Percentiles rank a stretch among this genome's conserved stretches.
These are phyloP conservation scores for Geosmithia putterillii DNA, from an alignment of 2,329 filamentous ascomycete species.

Conservation along the genomic window DNA sequence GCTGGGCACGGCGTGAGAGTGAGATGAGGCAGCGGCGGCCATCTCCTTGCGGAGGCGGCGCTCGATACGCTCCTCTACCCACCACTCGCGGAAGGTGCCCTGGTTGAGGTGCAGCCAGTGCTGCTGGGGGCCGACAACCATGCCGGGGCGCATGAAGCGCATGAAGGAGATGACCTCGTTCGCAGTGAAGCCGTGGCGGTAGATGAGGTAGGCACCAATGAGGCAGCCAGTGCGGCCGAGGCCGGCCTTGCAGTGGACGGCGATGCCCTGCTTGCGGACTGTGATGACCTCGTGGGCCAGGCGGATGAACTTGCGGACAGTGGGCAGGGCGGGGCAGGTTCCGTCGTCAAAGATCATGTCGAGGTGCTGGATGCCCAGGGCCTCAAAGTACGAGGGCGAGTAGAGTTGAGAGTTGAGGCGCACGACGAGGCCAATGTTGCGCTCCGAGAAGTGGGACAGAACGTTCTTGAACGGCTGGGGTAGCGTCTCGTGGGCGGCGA, in stretches of 20 bases:
- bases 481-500: conserved; percentile 58
- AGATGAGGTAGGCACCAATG: conserved; percentile 95
- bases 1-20: conserved; percentile 35
- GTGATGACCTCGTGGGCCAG: conserved; percentile 92
- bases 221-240: conserved; percentile 90
- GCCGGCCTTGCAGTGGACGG: conserved; percentile 97
- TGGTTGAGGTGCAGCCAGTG: conserved; percentile 99
- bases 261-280: conserved; percentile 81
- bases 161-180: conserved; percentile 97
- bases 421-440: conserved; percentile 86
- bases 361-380: conserved; percentile 84
- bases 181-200: conserved; percentile 91
- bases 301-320: conserved; percentile 92
- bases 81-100: conserved; percentile 96
- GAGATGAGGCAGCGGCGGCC: conserved; percentile 31
- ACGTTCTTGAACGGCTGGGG: conserved; percentile 93
- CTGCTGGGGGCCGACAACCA: conserved; percentile 97
- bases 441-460: conserved; percentile 73
- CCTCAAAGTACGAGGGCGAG: conserved; percentile 93
- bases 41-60: conserved; percentile 50
- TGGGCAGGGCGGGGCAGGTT: conserved; percentile 77
- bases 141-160: conserved; percentile 97
- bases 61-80: conserved; percentile 79
- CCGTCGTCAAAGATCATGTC: conserved; percentile 99
- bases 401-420: conserved; percentile 93